Base-by-base conservation (phyloP, 345 rosid genomes). In the Dovyalis caffra region DNA sequence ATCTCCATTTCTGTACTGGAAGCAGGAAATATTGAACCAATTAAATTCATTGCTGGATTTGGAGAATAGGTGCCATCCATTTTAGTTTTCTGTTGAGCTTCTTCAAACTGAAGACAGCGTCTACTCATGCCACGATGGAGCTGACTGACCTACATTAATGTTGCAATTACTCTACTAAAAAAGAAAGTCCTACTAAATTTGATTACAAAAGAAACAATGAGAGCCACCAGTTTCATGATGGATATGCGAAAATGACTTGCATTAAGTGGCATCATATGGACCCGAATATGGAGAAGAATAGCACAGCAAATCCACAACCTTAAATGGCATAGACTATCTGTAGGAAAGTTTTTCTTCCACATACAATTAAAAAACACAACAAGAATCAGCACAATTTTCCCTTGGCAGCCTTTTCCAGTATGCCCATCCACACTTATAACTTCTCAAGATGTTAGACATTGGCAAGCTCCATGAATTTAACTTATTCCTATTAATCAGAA, bases 91-190 rank as follows among this genome's bases (percentile, higher is more conserved):
- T 70, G 61, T 75, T 64, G 79, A 71, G 84, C 79, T 74, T 85
- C 86, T 77, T 79, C 88, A 82, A 90, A 88, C 74, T 84, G 92
- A 80, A 89, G 90, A 79, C 90, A 85, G 66, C 92, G 88, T 62
- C 90, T 85, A 69, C 90, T 88, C 83, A 87, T 61, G 77, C 87
- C 87, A 64, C 86, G 86, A 34, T 87, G 90, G 57, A 80, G 78
- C 69, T 83, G 85, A 68, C 78, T 64, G 72, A 70, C 88, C 90
- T 90, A 77, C 80, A 85, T 66, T 68, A 68, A 32, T 35, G 29
- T 74, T 68, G 29, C 65, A 64, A 81, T 81, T 81, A 83, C 72
- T 84, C 73, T 70, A 74, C 64, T 2, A 38, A 80, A 72, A 73
- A 78, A 40, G 29, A 49, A 83, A 70, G 74, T 51, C 63, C 77